These are phyloP conservation scores for Starmerella vitae DNA, from an alignment of 805 yeast genomes.

Conservation along the genomic window DNA sequence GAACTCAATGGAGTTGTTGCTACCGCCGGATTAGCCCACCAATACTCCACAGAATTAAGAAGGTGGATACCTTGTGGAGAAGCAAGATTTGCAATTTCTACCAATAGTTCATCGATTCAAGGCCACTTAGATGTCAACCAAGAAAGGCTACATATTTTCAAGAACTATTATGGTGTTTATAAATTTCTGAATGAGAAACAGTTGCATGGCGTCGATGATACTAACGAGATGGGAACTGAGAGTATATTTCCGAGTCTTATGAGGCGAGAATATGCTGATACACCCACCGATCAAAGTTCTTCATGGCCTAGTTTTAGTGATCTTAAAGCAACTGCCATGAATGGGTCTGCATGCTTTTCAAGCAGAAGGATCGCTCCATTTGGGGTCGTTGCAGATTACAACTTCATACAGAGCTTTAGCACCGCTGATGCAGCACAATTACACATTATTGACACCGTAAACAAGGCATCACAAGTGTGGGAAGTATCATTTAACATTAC, in stretches of 20 bases:
- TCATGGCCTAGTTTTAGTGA: not conserved
- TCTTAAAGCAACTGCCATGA: slow-evolving; percentile 20
- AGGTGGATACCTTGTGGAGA: not conserved
- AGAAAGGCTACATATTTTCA: not conserved
- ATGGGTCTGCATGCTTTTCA: not conserved
- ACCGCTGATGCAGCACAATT: slow-evolving; percentile 22
- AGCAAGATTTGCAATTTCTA: not conserved
- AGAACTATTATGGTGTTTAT: not conserved
- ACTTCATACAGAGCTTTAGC: slow-evolving; percentile 23
- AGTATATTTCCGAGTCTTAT: not conserved
- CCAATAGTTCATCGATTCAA: not conserved
- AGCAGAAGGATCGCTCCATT: slow-evolving; percentile 22
- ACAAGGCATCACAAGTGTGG: slow-evolving; percentile 27
- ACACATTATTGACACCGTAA: slow-evolving; percentile 25
- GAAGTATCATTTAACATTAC: slow-evolving; percentile 29
- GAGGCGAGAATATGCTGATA: not conserved
- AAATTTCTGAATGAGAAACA: not conserved
- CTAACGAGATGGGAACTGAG: too few species aligned
- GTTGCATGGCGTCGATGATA: too few species aligned
- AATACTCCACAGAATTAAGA: too few species aligned
- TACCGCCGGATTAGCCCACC: not conserved
- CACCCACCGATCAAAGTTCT: not conserved
- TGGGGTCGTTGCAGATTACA: slow-evolving; percentile 31
- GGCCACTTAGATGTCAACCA: not conserved
- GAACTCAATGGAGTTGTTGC: not conserved